Evolutionary conservation across 2,329 filamentous ascomycete species (phyloP), one percentile per base, ranked within the genome.

Genomic region (Trichophyton verrucosum): DNA sequence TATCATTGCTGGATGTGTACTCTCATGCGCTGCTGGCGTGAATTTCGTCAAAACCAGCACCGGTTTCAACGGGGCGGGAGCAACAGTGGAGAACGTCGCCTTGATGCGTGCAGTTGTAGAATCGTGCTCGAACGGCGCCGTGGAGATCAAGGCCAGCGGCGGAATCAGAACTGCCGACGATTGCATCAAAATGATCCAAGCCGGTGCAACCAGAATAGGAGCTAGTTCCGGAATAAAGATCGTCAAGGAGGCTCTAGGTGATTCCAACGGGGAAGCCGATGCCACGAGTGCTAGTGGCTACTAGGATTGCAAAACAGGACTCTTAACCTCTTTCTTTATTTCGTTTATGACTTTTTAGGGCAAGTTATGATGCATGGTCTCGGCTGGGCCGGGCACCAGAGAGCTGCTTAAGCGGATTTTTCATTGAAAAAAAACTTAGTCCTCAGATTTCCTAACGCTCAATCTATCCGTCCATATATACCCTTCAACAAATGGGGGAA

Each of bases 31-130:
- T 38, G 81, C 82, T 1, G 76, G 76, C 3, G 80, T 80, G 56
- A 81, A 84, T 65, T 85, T 78, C 64, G 78, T 85, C 63, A 85
- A 85, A 72, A 85, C 82, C 0, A 80, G 77, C 33, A 85, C 82
- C 0, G 82, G 82, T 1, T 84, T 83, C 69, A 77, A 78, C 57
- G 82, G 82, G 0, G 72, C 74, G 0, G 81, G 82, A 7, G 82
- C 82, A 0, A 78, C 68, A 40, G 71, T 77, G 15, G 76, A 80
- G 58, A 72, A 82, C 65, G 80, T 85, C 24, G 71, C 74, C 57
- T 68, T 82, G 30, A 85, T 85, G 82, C 74, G 76, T 11, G 74
- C 75, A 8, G 76, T 75, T 2, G 77, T 77, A 9, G 75, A 79
- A 64, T 40, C 66, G 80, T n/a, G 74, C 73, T 61, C 64, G 69